Base-by-base conservation (phyloP, 768 basidiomycete genomes). In the Amanita inopinata region DNA sequence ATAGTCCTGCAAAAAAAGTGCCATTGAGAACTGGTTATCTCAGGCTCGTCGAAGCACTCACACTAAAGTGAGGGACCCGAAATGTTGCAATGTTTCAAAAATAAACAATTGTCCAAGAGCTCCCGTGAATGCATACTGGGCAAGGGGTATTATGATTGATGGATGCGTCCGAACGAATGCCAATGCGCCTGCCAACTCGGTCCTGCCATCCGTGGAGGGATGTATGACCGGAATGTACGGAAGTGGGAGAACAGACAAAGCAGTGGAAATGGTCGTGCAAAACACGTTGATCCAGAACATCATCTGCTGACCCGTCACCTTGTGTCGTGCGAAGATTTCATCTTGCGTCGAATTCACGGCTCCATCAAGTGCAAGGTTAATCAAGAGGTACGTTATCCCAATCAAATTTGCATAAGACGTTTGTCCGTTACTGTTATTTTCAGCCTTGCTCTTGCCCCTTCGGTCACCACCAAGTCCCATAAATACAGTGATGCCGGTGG, bases 261-360 rank as follows among this genome's bases (percentile, higher is more conserved):
- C 56, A 1, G 73, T 66, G 15, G 86, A 81, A 44, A 89, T 58
- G 27, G 81, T 47, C 2, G 91, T 87, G 62, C 84, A 83, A 65
- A 93, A 83, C 19, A 85, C 51, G 57, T 92, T 94, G 62, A 99
- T 94, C 79, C 80, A 94, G 59, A 98, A 82, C 96, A 99, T 98
- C 93, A 99, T 97, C 57, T 99, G 96, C 61, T 96, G 92, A 5
- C 96, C 96, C 2, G 68, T 66, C 3, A 76, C 67, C 33, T 76
- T 76, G 63, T 85, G 79, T 9, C 72, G 68, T 18, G 78, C 67
- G 63, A 99, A 98, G 46, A 99, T 83, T 63, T 97, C 88, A 60
- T 99, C 96, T 60, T 99, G 96, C 2, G 93, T 94, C 8, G 89
- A 88, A 66, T 98, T 97, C 46, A 83, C 83, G 20, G 87, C 80